Evolutionary conservation across 176 grass and related monocot species (phyloP).

Genomic region (Elymus sibiricus): DNA sequence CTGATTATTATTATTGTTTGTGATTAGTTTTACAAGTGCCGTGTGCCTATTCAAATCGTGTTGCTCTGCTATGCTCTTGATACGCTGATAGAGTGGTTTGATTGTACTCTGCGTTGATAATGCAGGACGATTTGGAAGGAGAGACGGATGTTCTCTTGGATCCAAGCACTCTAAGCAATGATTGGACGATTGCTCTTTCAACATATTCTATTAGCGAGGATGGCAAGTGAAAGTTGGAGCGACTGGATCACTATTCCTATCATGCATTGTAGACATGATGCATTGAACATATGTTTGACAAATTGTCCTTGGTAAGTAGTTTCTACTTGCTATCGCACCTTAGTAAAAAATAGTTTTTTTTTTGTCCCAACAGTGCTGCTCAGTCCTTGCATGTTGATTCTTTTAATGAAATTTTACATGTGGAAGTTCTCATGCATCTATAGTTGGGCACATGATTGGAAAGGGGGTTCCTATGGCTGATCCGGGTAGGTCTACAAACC

Average conservation of each 20-base stretch:
- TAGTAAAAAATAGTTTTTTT: not conserved
- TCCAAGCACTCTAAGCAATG: constrained; percentile 76
- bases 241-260: constrained; percentile 81
- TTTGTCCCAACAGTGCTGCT: not conserved
- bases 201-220: constrained; percentile 64
- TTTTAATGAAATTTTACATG: not conserved
- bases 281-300: constrained; percentile 42
- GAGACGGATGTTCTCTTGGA: constrained; percentile 67
- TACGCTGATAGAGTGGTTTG: not conserved
- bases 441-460: constrained; percentile 82
- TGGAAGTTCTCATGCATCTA: constrained; percentile 72
- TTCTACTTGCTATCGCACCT: not conserved
- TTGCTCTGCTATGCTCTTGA: not conserved
- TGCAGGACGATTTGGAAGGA: constrained; percentile 71
- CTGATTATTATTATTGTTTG: not conserved
- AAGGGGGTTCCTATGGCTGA: constrained; percentile 84
- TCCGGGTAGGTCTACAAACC: constrained; percentile 49
- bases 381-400: constrained; percentile 13
- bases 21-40: not conserved
- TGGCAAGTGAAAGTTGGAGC: constrained; percentile 80
- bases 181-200: constrained; percentile 73
- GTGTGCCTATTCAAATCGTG: not conserved
- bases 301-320: constrained; percentile 76
- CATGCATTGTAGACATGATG: constrained; percentile 51
- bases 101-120: not conserved